A percentile compares a stretch with the other conserved stretches of the same genome.
These are phyloP conservation scores for Termitomyces sp. DNA, from an alignment of 768 basidiomycete genomes.

Conservation along the genomic window DNA sequence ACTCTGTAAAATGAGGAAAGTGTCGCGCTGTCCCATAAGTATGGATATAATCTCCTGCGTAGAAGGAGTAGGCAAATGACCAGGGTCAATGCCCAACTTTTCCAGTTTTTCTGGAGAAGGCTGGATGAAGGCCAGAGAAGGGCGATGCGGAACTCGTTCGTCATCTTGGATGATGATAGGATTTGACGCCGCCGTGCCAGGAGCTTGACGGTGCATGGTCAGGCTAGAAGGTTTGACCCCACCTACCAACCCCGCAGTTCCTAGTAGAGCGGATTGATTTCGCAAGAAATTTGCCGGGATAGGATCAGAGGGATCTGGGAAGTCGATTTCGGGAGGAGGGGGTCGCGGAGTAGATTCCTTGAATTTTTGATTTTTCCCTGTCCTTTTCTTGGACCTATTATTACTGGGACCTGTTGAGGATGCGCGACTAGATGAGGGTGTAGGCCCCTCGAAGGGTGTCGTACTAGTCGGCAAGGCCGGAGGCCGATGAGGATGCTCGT, in stretches of 20 bases:
- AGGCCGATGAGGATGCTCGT: constrained; percentile 28
- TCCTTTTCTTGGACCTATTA: constrained; percentile 24
- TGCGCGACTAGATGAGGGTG: constrained; percentile 13
- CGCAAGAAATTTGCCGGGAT: constrained; percentile 66
- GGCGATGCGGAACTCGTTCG: constrained; percentile 24
- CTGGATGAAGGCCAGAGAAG: constrained; percentile 11
- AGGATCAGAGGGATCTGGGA: constrained; percentile 59
- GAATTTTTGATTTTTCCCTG: constrained; percentile 26
- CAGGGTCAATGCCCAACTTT: constrained; percentile 36
- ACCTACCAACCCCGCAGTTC: constrained; percentile 65
- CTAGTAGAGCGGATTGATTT: constrained; percentile 66
- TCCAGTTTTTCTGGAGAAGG: constrained; percentile 18
- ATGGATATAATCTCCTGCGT: constrained; percentile 55
- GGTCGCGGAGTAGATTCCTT: constrained; percentile 39
- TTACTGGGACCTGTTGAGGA: constrained; percentile 17
- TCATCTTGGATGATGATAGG: constrained; percentile 72
- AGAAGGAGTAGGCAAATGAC: constrained; percentile 40
- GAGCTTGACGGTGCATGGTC: constrained; percentile 29
- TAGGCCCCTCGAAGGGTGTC: neutral
- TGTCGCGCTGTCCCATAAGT: constrained; percentile 57
- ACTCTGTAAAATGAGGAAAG: constrained; percentile 59
- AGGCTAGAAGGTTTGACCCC: constrained; percentile 56
- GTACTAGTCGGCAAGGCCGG: constrained; percentile 22
- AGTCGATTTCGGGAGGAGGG: constrained; percentile 46
- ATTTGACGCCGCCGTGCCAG: constrained; percentile 51